A percentile compares a stretch with the other conserved stretches of the same genome.
Conservation (phyloP, 345 rosid genomes). For the Carallia pectinifolia region DNA sequence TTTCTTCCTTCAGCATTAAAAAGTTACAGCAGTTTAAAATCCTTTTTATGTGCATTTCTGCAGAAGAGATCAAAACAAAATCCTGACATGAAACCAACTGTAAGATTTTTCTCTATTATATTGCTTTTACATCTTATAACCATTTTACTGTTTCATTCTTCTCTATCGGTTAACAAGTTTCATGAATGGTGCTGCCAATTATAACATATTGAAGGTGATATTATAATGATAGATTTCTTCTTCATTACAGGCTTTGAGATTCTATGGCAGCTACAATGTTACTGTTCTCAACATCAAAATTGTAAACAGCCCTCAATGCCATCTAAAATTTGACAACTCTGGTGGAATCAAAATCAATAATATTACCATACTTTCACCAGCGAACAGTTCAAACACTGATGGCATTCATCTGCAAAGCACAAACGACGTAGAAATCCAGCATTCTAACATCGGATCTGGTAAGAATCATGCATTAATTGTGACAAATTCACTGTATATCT, state of each 20-base stretch:
- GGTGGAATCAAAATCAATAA: conserved; percentile 55
- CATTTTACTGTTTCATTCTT: not conserved
- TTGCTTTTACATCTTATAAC: not conserved
- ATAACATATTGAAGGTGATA: not conserved
- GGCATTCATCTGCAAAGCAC: conserved; percentile 92
- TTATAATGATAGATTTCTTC: not conserved
- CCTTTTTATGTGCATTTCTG: not conserved
- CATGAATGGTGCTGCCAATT: too few relatives aligned
- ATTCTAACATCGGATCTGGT: conserved; percentile 72
- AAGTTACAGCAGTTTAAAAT: not conserved
- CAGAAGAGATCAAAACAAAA: conserved; percentile 55
- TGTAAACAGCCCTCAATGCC: conserved; percentile 76
- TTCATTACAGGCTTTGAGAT: conserved; percentile 59
- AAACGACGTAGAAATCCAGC: conserved; percentile 67
- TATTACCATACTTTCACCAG: conserved; percentile 68
- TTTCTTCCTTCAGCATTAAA: not conserved
- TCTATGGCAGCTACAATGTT: conserved; percentile 66
- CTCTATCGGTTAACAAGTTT: too few relatives aligned
- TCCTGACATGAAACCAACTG: conserved; percentile 79
- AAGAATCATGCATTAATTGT: conserved; percentile 12
- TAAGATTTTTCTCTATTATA: conserved; percentile 20
- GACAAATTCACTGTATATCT: too few relatives aligned
- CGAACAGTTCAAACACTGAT: conserved; percentile 75
- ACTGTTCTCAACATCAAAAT: conserved; percentile 69
- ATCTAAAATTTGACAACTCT: conserved; percentile 79